Base-by-base conservation (phyloP, 1,284 basidiomycete species). In the Ceratobasidium sp. region DNA sequence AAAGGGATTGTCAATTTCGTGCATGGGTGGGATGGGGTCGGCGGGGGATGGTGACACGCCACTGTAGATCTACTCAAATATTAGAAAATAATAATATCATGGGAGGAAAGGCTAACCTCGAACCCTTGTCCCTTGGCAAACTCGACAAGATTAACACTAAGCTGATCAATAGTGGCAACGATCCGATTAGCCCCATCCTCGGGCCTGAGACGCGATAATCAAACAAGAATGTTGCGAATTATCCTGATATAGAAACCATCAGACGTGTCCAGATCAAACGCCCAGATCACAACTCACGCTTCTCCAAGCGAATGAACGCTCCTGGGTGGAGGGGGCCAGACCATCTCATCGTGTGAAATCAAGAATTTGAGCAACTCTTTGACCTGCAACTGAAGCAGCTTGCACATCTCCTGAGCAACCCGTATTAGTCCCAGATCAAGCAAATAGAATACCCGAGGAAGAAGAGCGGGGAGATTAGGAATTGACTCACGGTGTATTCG, bases 281-380 rank as follows among this genome's bases (percentile, higher is more conserved):
- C 7, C 33, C 13, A 56, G 33, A 39, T 39, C n/a, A 19, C 44
- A 33, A 39, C 62, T 56, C 25, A 67, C 62, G 50, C 62, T 36
- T 67, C 62, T 19, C 62, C 62, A 23, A 67, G 62, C 4, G 62
- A 67, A 47, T 67, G 62, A 6, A 67, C 53, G n/a, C 41, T 67
- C 41, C 62, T 52, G 9, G 62, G 62, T 21, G 62, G 62, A 16
- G 62, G 62, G 19, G 62, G 62, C 62, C 62, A 67, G 3, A 67
- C 52, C 11, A 67, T 23, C 25, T 67, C 62, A 16, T 67, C 62
- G n/a, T 54, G 52, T 27, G 39, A 49, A 23, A 67, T 67, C 39
- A 67, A 19, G 29, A 67, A 67, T 16, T 67, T 67, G 2, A 67
- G 30, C 0, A 67, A 41, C 36, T 67, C 62, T 23, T 67, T 67